Base-by-base conservation (phyloP, 352 stramenopile genomes). In the Globisporangium nodosum region DNA sequence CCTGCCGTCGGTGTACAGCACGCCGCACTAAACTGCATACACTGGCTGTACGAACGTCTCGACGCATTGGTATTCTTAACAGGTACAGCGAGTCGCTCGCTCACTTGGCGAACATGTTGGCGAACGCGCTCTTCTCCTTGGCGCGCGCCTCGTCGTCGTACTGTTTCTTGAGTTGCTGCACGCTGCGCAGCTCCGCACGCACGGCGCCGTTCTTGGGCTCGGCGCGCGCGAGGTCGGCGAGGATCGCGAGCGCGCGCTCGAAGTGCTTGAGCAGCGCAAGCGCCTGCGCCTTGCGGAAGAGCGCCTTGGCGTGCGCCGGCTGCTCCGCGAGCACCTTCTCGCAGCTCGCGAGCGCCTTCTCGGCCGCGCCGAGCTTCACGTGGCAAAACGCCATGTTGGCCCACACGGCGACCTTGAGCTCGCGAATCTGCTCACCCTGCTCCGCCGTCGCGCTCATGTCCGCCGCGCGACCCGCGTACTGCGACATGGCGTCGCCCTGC, bases 371-470 rank as follows among this genome's bases (percentile, higher is more conserved):
- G 33, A 92, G 70, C 60, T 91, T 91, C 3, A 94, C n/a, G 54
- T 92, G 69, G 61, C 81, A 90, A 52, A 94, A 74, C 39, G 85
- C 82, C 69, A 91, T 90, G 66, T 94, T 94, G 60, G 82, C 67
- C 76, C 81, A 90, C 39, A 71, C 78, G 5, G 78, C 74, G 50
- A 90, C 69, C 65, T 92, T 85, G 43, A 94, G 63, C 63, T 60
- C 58, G 40, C 81, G 67, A 60, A 94, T 92, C 61, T 79, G 53
- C 27, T 58, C 58, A 45, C 79, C 78, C 52, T 94, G 57, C 3
- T 63, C 70, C 8, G 55, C n/a, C 15, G 77, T 77, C 3, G 81
- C 82, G 52, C 66, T 81, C 71, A 90, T 80, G 55, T 78, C 70
- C 4, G 65, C 55, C 21, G 60, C 58, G 18, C 58, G 57, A 18